Conservation (phyloP, 305 asterid species). For the Caryopteris hybrid region DNA sequence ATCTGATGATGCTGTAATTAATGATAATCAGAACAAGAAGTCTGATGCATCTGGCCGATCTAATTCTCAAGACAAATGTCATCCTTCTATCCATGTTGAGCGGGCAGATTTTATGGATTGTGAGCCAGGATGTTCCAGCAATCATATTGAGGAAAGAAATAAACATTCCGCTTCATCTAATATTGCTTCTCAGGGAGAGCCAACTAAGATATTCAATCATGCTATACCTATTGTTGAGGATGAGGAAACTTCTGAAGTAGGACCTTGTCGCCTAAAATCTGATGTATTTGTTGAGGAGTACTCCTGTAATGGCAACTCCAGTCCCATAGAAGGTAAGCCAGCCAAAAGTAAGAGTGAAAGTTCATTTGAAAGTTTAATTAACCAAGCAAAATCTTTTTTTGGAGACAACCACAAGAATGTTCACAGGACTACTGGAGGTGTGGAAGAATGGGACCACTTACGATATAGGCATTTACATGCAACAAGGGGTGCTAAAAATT, state of each 20-base stretch:
- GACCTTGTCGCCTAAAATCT: conserved; percentile 15
- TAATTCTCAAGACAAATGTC: conserved; percentile 15
- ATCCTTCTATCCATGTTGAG: conserved; percentile 18
- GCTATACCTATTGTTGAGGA: conserved; percentile 10
- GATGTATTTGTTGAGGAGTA: conserved; percentile 11
- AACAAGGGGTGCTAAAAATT: conserved; percentile 16
- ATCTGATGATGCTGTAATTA: conserved; percentile 5
- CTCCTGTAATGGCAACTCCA: neutral
- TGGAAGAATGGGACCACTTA: conserved; percentile 11
- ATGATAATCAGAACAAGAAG: conserved; percentile 4
- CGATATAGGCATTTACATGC: conserved; percentile 12
- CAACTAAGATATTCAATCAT: conserved; percentile 16
- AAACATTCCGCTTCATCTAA: conserved; percentile 7
- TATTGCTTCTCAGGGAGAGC: conserved; percentile 11
- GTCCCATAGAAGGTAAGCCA: conserved; percentile 17
- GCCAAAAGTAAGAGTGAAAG: conserved; percentile 5
- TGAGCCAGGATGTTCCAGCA: conserved; percentile 31
- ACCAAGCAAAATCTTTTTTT: neutral
- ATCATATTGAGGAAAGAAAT: conserved; percentile 15
- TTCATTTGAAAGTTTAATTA: conserved; percentile 20
- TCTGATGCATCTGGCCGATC: conserved; percentile 6
- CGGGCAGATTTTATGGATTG: conserved; percentile 5
- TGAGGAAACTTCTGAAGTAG: conserved; percentile 17
- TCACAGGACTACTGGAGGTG: conserved; percentile 7
- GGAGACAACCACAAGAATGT: neutral